phyloP scores from a whole-genome alignment of 2,329 filamentous ascomycete genomes.

The Penicillium sumatraense region DNA sequence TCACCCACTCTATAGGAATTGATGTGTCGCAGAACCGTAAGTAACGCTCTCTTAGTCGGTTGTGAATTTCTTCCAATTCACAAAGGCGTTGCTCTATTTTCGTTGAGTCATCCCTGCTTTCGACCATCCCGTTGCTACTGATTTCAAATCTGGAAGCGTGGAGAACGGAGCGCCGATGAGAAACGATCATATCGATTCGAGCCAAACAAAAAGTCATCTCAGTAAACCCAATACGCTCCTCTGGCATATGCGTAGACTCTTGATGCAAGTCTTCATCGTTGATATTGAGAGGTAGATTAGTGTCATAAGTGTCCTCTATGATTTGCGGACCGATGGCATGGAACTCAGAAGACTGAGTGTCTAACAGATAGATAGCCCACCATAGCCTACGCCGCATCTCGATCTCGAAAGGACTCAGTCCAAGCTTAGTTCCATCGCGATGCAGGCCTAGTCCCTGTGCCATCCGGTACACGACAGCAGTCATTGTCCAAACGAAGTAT shows the following conservation, averaged over 20 bases:
- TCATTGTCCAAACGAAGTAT: slow-evolving; percentile 8
- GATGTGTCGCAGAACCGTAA: slow-evolving; percentile 10
- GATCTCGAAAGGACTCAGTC: slow-evolving; percentile 23
- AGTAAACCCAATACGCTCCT: slow-evolving; percentile 43
- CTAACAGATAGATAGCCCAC: slow-evolving; percentile 45
- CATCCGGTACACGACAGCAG: background rate
- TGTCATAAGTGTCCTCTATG: slow-evolving; percentile 26
- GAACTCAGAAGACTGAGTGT: slow-evolving; percentile 42
- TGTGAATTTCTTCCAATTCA: background rate
- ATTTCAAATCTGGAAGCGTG: background rate
- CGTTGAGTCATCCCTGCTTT: background rate
- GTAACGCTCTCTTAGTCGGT: background rate
- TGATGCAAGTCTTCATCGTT: background rate
- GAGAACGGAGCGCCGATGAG: background rate
- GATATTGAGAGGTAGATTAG: background rate
- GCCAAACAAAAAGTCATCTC: slow-evolving; percentile 51
- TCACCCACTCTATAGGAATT: slow-evolving; percentile 11
- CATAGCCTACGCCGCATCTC: slow-evolving; percentile 28
- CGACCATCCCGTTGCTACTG: background rate
- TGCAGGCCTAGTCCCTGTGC: slow-evolving; percentile 26
- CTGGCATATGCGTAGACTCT: background rate
- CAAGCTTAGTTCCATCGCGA: slow-evolving; percentile 40
- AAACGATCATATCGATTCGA: slow-evolving; percentile 50
- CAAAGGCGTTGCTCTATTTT: background rate
- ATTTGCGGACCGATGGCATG: slow-evolving; percentile 39